phyloP scores from a whole-genome alignment of 2,329 filamentous ascomycete species.

The Aaosphaeria pasadenensis region DNA sequence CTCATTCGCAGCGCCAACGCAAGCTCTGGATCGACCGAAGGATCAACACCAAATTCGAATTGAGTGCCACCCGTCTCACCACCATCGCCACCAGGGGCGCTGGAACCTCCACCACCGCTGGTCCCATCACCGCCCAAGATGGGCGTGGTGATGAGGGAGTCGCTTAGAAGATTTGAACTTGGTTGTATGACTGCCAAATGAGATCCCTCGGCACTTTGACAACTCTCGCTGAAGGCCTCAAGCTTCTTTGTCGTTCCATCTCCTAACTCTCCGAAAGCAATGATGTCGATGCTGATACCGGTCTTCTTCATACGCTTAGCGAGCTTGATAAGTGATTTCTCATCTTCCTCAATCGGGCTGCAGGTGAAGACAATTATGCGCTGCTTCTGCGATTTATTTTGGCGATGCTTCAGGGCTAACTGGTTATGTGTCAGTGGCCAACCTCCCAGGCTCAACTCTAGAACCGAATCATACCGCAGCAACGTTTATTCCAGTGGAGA shows the following conservation, averaged over 20 bases:
- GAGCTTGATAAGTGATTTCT: slow-evolving; percentile 82
- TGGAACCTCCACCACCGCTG: slow-evolving; percentile 54
- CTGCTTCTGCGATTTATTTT: slow-evolving; percentile 95
- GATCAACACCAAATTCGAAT: slow-evolving; percentile 89
- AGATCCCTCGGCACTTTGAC: slow-evolving; percentile 86
- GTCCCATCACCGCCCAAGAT: slow-evolving; percentile 83
- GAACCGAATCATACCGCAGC: slow-evolving; percentile 74
- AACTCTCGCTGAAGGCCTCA: slow-evolving; percentile 85
- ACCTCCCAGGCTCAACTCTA: background rate
- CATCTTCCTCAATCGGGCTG: slow-evolving; percentile 84
- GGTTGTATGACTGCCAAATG: slow-evolving; percentile 88
- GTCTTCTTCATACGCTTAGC: slow-evolving; percentile 99
- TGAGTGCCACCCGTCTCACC: slow-evolving; percentile 56
- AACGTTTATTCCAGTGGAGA: slow-evolving; percentile 93
- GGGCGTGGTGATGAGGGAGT: slow-evolving; percentile 83
- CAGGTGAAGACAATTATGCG: slow-evolving; percentile 97
- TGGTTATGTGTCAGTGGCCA: slow-evolving; percentile 38
- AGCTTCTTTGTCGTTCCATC: slow-evolving; percentile 88
- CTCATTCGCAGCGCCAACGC: slow-evolving; percentile 94
- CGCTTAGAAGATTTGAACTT: slow-evolving; percentile 86
- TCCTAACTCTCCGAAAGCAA: slow-evolving; percentile 91
- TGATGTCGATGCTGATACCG: slow-evolving; percentile 88
- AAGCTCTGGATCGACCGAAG: slow-evolving; percentile 86
- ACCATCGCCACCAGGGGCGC: slow-evolving; percentile 50
- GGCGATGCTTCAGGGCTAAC: slow-evolving; percentile 95